Conservation (phyloP, 2,329 filamentous ascomycete genomes). For the Macroventuria anomochaeta region DNA sequence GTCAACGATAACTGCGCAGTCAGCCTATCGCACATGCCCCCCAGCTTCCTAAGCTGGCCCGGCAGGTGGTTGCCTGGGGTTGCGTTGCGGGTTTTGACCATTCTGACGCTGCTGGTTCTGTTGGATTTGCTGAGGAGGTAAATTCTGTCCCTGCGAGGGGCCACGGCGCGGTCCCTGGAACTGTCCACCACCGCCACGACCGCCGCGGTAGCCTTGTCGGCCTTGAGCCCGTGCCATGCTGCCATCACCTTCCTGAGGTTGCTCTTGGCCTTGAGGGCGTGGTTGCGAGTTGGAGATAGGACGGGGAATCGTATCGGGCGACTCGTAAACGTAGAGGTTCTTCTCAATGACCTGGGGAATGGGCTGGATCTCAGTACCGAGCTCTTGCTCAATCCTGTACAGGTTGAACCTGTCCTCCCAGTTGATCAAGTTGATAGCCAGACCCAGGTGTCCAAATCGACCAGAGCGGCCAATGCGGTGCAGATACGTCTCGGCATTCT, state of each 20-base stretch:
- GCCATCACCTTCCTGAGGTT: constrained; percentile 40
- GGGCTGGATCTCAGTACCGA: constrained; percentile 97
- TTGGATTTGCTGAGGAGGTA: constrained; percentile 27
- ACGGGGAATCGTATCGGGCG: constrained; percentile 90
- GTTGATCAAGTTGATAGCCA: constrained; percentile 99
- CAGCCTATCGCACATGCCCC: constrained; percentile 22
- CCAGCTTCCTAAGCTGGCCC: constrained; percentile 37
- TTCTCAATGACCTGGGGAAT: constrained; percentile 96
- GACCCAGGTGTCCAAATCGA: constrained; percentile 93
- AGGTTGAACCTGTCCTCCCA: constrained; percentile 99
- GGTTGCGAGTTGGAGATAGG: constrained; percentile 67
- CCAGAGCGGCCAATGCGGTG: constrained; percentile 98
- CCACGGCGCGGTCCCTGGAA: constrained; percentile 41
- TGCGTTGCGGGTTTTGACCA: constrained; percentile 45
- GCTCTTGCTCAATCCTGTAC: constrained; percentile 96
- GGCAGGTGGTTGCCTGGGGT: constrained; percentile 41
- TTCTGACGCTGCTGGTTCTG: constrained; percentile 44
- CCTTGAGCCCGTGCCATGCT: constrained; percentile 32
- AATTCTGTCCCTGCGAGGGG: constrained; percentile 21
- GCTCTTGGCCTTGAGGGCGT: constrained; percentile 25
- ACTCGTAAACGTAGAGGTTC: constrained; percentile 97
- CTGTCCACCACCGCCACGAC: constrained; percentile 45
- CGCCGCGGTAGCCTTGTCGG: constrained; percentile 42
- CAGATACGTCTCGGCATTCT: constrained; percentile 98
- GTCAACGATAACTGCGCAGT: constrained; percentile 44